These are phyloP conservation scores for Boletales sp. DNA, from an alignment of 768 basidiomycete species.

Conservation along the genomic window DNA sequence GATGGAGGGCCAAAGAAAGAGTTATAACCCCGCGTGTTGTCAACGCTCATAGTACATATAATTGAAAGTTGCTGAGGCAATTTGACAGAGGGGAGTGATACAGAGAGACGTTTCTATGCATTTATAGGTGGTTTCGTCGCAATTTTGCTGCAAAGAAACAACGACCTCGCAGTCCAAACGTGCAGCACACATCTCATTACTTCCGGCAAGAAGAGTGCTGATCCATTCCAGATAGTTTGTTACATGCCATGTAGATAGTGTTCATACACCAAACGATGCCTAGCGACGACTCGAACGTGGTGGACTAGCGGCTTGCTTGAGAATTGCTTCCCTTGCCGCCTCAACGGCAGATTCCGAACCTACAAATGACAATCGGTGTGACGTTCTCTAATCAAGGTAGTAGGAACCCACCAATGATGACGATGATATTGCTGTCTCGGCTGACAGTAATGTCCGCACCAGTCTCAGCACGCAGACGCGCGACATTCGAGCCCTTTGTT, in stretches of 20 bases:
- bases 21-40: conserved; percentile 36
- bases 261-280: conserved; percentile 7
- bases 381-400: not conserved
- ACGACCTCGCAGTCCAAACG: too few relatives aligned
- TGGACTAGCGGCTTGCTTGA: conserved; percentile 48
- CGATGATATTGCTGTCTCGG: conserved; percentile 82
- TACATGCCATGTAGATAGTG: conserved; percentile 26
- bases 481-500: conserved; percentile 84
- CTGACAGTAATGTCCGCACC: conserved; percentile 91
- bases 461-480: conserved; percentile 82
- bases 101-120: too few relatives aligned
- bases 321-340: conserved; percentile 75
- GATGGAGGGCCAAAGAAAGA: conserved; percentile 66
- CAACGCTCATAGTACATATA: conserved; percentile 12
- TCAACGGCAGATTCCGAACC: conserved; percentile 66
- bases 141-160: too few relatives aligned
- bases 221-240: conserved; percentile 26
- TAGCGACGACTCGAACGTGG: conserved; percentile 21
- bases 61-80: too few relatives aligned
- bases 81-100: too few relatives aligned
- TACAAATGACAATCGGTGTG: conserved; percentile 25
- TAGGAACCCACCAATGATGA: conserved; percentile 65
- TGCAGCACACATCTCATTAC: too few relatives aligned
- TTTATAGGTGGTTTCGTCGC: too few relatives aligned
- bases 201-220: not conserved